Evolutionary conservation across 2,329 filamentous ascomycete species (phyloP).

Genomic region (Aureobasidium leucospermi): DNA sequence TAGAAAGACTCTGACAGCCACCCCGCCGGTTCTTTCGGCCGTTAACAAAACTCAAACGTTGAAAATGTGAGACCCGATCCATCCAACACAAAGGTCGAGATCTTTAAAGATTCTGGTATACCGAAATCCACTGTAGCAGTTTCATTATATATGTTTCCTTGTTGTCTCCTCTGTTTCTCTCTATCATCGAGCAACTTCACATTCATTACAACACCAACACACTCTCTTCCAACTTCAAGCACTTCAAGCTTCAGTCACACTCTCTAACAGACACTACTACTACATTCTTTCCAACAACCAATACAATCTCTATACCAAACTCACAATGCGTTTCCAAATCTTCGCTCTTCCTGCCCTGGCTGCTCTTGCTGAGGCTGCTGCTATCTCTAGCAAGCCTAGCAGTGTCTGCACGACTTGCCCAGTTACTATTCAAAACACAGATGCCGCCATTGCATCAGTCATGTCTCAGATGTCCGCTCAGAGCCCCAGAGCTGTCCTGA

Average conservation of each 20-base stretch:
- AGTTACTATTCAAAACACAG: conserved; percentile 1
- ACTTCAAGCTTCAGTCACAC: neutral
- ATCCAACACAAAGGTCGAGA: neutral
- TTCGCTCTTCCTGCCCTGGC: neutral
- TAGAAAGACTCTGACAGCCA: neutral
- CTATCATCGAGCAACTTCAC: neutral
- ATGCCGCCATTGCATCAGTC: neutral
- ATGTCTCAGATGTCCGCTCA: conserved; percentile 7
- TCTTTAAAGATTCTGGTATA: neutral
- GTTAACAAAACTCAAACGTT: neutral
- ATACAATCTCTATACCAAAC: neutral
- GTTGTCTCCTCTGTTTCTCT: neutral
- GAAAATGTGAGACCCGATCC: conserved; percentile 9
- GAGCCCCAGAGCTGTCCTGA: conserved; percentile 11
- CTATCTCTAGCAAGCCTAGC: conserved; percentile 1
- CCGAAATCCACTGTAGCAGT: too few relatives aligned
- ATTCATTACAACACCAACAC: neutral
- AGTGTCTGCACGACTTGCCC: conserved; percentile 6
- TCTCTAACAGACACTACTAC: neutral
- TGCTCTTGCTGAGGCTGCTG: neutral
- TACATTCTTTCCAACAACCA: neutral
- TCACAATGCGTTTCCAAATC: conserved; percentile 10
- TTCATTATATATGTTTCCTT: neutral
- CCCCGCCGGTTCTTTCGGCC: conserved; percentile 1
- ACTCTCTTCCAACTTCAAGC: neutral